A percentile compares a stretch with the other conserved stretches of the same genome.
Conservation (phyloP, 192 early-diverging fungal genomes). For the Coemansia sp. region DNA sequence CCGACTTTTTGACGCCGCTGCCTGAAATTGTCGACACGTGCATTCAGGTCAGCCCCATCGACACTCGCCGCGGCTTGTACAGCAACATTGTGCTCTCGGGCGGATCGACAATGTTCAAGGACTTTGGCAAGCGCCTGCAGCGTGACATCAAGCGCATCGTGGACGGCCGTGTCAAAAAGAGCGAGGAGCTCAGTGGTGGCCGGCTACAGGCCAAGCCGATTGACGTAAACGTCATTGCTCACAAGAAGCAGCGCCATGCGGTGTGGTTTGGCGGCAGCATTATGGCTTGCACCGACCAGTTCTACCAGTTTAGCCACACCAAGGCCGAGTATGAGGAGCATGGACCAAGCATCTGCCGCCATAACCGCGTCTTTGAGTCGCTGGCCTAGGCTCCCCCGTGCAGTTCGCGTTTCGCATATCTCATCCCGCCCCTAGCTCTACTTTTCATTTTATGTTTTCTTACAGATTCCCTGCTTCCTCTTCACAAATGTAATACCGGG, state of each 20-base stretch:
- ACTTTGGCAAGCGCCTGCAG: constrained; percentile 90
- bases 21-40: constrained; percentile 95
- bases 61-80: constrained; percentile 94
- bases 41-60: constrained; percentile 96
- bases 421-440: neutral
- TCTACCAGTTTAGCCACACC: constrained; percentile 89
- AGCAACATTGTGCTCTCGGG: constrained; percentile 99
- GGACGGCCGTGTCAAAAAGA: constrained; percentile 64
- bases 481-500: no score
- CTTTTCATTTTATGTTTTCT: neutral
- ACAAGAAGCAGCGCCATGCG: constrained; percentile 98
- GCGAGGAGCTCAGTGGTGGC: constrained; percentile 73
- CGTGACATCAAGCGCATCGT: constrained; percentile 90
- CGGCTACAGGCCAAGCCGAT: constrained; percentile 72
- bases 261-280: constrained; percentile 99
- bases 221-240: constrained; percentile 95
- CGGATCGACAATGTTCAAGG: constrained; percentile 99
- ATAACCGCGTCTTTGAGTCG: constrained; percentile 82
- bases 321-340: constrained; percentile 98
- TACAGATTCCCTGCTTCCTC: no score
- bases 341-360: constrained; percentile 89
- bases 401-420: no score
- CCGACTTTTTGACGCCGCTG: constrained; percentile 93
- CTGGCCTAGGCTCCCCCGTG: constrained; percentile 29
- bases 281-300: constrained; percentile 83